These are phyloP conservation scores for Talaromyces marneffei DNA, from an alignment of 2,329 filamentous ascomycete genomes.

Conservation along the genomic window DNA sequence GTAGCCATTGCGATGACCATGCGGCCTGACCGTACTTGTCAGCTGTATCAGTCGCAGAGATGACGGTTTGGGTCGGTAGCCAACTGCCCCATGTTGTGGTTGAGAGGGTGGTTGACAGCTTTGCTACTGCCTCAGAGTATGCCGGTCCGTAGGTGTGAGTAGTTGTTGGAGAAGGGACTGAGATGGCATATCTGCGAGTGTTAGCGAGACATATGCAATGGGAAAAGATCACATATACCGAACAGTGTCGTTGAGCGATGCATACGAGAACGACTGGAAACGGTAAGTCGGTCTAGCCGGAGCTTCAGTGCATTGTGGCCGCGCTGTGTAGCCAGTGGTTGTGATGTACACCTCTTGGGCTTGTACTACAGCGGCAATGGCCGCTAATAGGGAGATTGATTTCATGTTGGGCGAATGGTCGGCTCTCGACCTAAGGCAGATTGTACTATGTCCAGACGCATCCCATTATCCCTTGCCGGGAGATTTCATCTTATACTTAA, in stretches of 20 bases:
- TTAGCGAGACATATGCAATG: background rate
- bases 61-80: conserved; percentile 27
- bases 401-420: background rate
- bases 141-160: conserved; percentile 26
- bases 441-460: too few species aligned
- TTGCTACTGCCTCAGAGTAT: conserved; percentile 22
- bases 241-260: conserved; percentile 26
- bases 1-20: conserved; percentile 32
- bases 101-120: conserved; percentile 20
- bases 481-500: background rate
- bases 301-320: conserved; percentile 24
- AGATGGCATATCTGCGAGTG: conserved; percentile 26
- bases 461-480: background rate
- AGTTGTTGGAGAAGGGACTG: conserved; percentile 26
- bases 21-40: conserved; percentile 33
- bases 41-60: conserved; percentile 22
- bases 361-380: background rate
- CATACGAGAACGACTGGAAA: conserved; percentile 26
- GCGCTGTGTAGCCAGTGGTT: conserved; percentile 20
- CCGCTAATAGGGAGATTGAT: background rate
- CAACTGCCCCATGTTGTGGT: conserved; percentile 33
- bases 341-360: conserved; percentile 25
- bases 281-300: conserved; percentile 20
- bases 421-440: too few species aligned
- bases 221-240: conserved; percentile 13